Evolutionary conservation across 352 stramenopile genomes (phyloP), one percentile per base, ranked within the genome.

Genomic region (Albugo candida): DNA sequence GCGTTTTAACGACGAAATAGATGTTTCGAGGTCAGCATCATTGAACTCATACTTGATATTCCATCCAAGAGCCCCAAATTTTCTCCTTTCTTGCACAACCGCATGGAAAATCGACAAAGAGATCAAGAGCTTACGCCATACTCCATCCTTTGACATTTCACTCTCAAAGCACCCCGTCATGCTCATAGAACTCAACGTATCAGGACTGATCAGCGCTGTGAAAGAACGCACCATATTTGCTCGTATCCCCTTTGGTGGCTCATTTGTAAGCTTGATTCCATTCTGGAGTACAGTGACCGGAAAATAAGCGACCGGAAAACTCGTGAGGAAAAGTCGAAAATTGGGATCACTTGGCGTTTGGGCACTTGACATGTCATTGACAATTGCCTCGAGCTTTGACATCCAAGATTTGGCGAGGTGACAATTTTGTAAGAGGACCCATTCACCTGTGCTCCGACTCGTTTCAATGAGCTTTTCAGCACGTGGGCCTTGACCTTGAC

Each of bases 41-140:
- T 97, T 95, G 60, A 97, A 97, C 45, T 95, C 89, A 54, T 97
- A 97, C 46, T 75, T 75, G 59, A 96, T 97, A 53, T 97, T 97
- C 89, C 89, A 97, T 10, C 89, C 89, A 1, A 97, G 62, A 13
- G 89, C 66, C 0, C 88, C 89, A 49, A 97, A 97, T 49, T 97
- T 97, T 31, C 85, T 70, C 20, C 89, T 64, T 58, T 97, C 89
- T 61, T 96, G 80, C 34, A 97, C 81, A 48, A 95, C 89, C 1
- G 87, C 86, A 56, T 97, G 89, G 61, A 97, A 97, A 51, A 97
- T 95, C 5, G 73, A 73, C 16, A 97, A 66, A 0, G 78, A 80
- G 27, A 74, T 75, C 5, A 96, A 64, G 20, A 97, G 54, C 41
- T 91, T 92, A 34, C 94, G 83, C 75, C 82, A 96, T n/a, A 67